Base-by-base conservation (phyloP, 176 grass and related monocot species). In the Zizania latifolia region DNA sequence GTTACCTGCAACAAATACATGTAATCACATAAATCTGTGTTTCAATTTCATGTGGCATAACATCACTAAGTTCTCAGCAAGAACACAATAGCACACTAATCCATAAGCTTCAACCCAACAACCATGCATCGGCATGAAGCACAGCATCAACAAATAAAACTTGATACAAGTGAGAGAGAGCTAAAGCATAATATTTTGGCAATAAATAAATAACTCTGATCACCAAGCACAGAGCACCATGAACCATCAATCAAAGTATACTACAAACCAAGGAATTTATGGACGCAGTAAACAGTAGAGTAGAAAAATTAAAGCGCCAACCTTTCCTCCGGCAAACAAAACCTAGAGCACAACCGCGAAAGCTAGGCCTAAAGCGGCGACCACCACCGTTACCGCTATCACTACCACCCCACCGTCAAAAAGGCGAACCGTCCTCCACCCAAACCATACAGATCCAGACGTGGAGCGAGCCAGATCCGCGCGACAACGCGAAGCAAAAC, bases 391-490 rank as follows among this genome's bases (percentile, higher is more conserved):
- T 4, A 10, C 31, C 10, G 14, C 31, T 4, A 53, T 10, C 48
- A 19, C 48, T 10, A 51, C 40, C 40, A 43, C 11, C 26, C 2
- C 12, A 19, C 32, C 26, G 11, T 1, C 33, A 6, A 41, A 75
- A 65, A 26, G 19, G 3, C 12, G 54, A 58, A 10, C 26, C 31
- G 0, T 24, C 29, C 10, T 3, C 6, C 9, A 61, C 19, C 27
- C 0, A 83, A 73, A 33, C 50, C 4, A 0, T 26, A 19, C 61
- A 79, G 86, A 88, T 88, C 86, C 75, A 13, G 27, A 12, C 21
- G 0, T 1, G 10, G 0, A 4, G 0, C 72, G 24, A 6, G 1
- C 57, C 12, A 40, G 26, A 64, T 38, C 28, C 1, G 28, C 57
- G 24, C 1, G 48, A 34, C 45, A 50, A 48, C 15, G 4, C 0